Evolutionary conservation across 2,329 filamentous ascomycete genomes (phyloP).

Genomic region (Cladosporium cucumerinum): DNA sequence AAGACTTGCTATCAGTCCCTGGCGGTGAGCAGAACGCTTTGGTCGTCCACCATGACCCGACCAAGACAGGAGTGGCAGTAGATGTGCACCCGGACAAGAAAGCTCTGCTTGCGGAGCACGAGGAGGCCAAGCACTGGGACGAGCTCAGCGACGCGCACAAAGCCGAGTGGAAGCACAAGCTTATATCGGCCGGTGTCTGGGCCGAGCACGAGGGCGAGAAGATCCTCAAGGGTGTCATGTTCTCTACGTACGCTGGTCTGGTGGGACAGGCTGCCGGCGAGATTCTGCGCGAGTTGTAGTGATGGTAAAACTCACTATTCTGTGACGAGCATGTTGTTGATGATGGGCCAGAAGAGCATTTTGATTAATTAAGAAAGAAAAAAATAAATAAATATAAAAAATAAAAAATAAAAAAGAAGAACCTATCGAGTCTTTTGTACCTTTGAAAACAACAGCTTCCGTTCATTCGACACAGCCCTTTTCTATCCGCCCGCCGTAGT

Average conservation of each 20-base stretch:
- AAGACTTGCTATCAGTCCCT: constrained; percentile 23
- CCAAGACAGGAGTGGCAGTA: constrained; percentile 37
- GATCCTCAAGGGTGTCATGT: constrained; percentile 73
- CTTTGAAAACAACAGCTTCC: neutral
- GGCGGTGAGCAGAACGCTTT: constrained; percentile 36
- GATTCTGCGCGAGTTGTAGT: constrained; percentile 18
- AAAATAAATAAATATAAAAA: no score
- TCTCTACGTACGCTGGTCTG: constrained; percentile 65
- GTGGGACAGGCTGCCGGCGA: constrained; percentile 47
- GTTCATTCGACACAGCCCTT: neutral
- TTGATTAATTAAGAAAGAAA: neutral
- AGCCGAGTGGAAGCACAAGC: constrained; percentile 64
- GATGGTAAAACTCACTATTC: neutral
- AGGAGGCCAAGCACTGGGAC: constrained; percentile 64
- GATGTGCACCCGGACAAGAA: constrained; percentile 37
- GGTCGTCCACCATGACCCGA: constrained; percentile 36
- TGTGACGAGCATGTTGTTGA: neutral
- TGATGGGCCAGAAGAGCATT: neutral
- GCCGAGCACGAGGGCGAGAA: constrained; percentile 72
- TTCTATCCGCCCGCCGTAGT: neutral
- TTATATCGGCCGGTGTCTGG: constrained; percentile 73
- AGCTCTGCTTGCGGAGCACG: constrained; percentile 43
- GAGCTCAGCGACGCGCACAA: constrained; percentile 63
- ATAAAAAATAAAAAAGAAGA: neutral
- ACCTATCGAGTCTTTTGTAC: neutral